These are phyloP conservation scores for Aspergillus calidoustus DNA, from an alignment of 2,329 filamentous ascomycete genomes.

Conservation along the genomic window DNA sequence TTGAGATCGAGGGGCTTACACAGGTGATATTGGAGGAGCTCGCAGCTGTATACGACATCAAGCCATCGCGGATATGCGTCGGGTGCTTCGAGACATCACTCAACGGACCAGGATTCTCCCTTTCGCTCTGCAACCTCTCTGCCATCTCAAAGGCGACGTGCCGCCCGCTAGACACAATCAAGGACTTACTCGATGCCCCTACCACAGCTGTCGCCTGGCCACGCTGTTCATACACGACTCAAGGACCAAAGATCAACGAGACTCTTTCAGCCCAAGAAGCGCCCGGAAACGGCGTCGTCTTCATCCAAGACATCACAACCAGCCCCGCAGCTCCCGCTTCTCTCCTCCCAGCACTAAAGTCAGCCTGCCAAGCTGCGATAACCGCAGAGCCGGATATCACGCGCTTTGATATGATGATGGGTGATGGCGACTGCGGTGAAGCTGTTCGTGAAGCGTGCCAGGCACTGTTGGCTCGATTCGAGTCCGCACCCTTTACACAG, in stretches of 20 bases:
- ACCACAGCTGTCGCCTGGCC: constrained; percentile 3
- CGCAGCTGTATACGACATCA: neutral
- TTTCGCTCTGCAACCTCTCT: constrained; percentile 3
- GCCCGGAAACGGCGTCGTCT: too few species aligned
- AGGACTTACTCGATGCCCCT: neutral
- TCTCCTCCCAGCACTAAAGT: neutral
- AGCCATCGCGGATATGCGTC: neutral
- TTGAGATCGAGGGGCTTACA: neutral
- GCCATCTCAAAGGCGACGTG: neutral
- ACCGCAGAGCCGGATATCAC: constrained; percentile 1
- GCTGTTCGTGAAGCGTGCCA: neutral
- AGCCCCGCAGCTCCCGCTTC: neutral
- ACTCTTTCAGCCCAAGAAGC: neutral
- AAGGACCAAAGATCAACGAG: too few species aligned
- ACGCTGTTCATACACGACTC: neutral
- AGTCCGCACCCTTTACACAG: neutral
- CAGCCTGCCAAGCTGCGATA: neutral
- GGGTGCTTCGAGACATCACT: constrained; percentile 1
- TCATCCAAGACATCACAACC: neutral
- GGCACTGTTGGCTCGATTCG: neutral
- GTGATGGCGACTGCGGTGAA: constrained; percentile 7
- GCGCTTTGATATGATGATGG: constrained; percentile 3
- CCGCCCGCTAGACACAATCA: neutral
- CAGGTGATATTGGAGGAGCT: neutral
- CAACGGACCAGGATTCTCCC: constrained; percentile 3